Evolutionary conservation across 2,329 filamentous ascomycete species (phyloP).

Genomic region (Lasiodiplodia gonubiensis): DNA sequence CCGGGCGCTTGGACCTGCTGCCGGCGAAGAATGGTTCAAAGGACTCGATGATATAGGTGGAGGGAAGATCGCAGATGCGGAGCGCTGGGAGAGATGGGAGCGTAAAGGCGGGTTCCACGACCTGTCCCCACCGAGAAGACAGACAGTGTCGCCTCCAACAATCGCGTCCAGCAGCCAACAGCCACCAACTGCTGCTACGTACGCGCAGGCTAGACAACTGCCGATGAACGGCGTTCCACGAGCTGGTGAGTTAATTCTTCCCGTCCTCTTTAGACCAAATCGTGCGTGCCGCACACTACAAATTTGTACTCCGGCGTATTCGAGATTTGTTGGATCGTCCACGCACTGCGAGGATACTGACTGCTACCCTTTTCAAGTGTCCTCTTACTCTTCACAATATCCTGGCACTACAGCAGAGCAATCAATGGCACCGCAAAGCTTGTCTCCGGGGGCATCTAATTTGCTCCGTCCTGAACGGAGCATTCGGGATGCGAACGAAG

Average conservation of each 20-base stretch:
- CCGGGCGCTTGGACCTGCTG: slow-evolving; percentile 68
- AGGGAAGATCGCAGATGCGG: slow-evolving; percentile 64
- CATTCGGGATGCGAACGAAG: slow-evolving; percentile 66
- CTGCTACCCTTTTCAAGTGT: slow-evolving; percentile 26
- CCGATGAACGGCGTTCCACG: slow-evolving; percentile 29
- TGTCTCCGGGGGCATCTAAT: slow-evolving; percentile 35
- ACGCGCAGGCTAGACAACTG: slow-evolving; percentile 10
- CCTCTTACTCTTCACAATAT: slow-evolving; percentile 39
- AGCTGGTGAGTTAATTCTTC: slow-evolving; percentile 15
- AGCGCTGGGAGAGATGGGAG: slow-evolving; percentile 79
- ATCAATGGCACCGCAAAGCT: slow-evolving; percentile 40
- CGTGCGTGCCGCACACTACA: background rate
- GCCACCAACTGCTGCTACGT: background rate
- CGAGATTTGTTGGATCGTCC: slow-evolving; percentile 2
- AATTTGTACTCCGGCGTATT: background rate
- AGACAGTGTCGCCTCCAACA: slow-evolving; percentile 4
- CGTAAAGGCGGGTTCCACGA: slow-evolving; percentile 39
- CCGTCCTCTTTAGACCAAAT: background rate
- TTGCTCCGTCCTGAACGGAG: slow-evolving; percentile 56
- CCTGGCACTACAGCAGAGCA: slow-evolving; percentile 44
- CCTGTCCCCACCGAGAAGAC: background rate
- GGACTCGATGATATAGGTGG: slow-evolving; percentile 70
- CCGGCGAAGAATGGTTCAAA: slow-evolving; percentile 79
- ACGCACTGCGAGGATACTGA: slow-evolving; percentile 23
- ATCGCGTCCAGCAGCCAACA: slow-evolving; percentile 15